Base-by-base conservation (phyloP, 78 protist species). In the Bigelowiella natans region DNA sequence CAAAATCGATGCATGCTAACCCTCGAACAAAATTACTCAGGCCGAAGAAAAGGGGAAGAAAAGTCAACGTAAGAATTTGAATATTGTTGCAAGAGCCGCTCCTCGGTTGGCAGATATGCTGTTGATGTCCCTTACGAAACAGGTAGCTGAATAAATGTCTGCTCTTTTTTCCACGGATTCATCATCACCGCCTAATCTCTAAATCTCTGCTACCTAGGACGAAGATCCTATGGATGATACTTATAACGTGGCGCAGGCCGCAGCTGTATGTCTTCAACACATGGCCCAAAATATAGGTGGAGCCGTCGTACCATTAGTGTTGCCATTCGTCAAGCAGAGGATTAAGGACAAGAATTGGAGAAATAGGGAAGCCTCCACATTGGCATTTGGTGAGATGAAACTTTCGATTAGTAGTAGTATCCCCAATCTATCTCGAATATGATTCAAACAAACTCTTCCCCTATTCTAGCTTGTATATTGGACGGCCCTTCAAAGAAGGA, bases 181-280 rank as follows among this genome's bases (percentile, higher is more conserved):
- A 40, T 39, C 3, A 2, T 3, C 3, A 88, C 64, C 28, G 73
- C 18, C 18, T 51, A 7, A 18, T 51, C 18, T 51, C 73, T 51
- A 18, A 51, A 51, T 51, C 73, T 18, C 73, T 51, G 7, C 73
- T 51, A 26, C 73, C 73, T 18, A 51, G 73, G 18, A 26, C 18
- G 73, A 51, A 51, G 97, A 95, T 51, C 87, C 51, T 31, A 91
- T 93, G n/a, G 94, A 94, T 37, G 96, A 93, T 3, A 51, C 86
- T 0, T 96, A 94, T 96, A 95, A 93, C 85, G 38, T 93, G 84
- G 91, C 96, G 1, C 90, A 83, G 88, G 97, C 97, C 18, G 97
- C 97, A 2, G 94, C 93, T 18, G 82, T 93, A 0, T 95, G 98
- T 93, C 88, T 97, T 37, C 37, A 88, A 1, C 86, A 37, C 18